Base-by-base conservation (phyloP, 805 yeast species). In the Nakazawaea wickerhamii region DNA sequence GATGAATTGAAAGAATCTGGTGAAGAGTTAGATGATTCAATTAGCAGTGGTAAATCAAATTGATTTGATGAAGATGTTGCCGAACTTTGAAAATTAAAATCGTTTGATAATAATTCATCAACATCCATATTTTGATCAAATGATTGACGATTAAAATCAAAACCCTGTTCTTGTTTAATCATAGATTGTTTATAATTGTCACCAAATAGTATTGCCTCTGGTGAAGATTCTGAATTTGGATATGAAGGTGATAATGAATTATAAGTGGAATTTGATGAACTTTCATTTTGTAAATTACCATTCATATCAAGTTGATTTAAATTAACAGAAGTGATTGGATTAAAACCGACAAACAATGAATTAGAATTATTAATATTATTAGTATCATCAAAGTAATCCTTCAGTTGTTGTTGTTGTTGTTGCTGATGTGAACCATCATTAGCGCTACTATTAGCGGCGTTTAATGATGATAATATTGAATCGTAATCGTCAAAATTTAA, bases 181-280 rank as follows among this genome's bases (percentile, higher is more conserved):
- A 20, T 20, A 11, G 3, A 17, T 22, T 33, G 30, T n/a, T 20
- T 34, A 21, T 23, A 28, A 13, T 30, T 36, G 33, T 43, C 38
- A 8, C 45, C 45, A 33, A 59, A 49, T n/a, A 62, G 50, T 34
- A 60, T 54, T 14, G 54, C 63, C 38, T 62, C 67, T 4, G 68
- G 68, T 3, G 67, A 62, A 1, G 68, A 63, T 6, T 64, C 67
- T 8, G 58, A 50, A 8, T 64, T 59, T 14, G 36, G 18, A 43
- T 59, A 61, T 10, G 46, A 34, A 8, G 67, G 66, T 3, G 66
- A 61, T 19, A 61, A 39, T 4, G 58, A 54, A 1, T 59, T 56
- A 2, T 42, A 42, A 15, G 40, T 41, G 20, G 44, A 41, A 18
- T 23, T 21, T 11, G 44, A 41, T 18, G 30, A 13, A n/a, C 27